Evolutionary conservation across 2,329 filamentous ascomycete genomes (phyloP).

Genomic region (Aulographum hederae): DNA sequence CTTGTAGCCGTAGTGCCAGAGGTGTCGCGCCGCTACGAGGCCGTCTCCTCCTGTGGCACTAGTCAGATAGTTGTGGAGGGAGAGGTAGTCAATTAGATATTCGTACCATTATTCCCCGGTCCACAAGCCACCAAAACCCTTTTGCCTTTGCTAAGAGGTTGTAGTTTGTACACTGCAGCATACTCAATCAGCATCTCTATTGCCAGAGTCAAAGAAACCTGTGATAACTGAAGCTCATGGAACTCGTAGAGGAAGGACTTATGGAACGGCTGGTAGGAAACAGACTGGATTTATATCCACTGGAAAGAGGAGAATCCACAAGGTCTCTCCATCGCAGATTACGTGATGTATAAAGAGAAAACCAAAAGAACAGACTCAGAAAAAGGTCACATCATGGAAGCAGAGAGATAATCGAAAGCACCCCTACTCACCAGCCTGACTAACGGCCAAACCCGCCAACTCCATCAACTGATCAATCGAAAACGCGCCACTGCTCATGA

Average conservation of each 20-base stretch:
- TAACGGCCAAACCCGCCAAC: conserved; percentile 78
- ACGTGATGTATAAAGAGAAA: not conserved
- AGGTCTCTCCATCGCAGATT: no score
- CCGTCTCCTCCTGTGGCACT: conserved; percentile 60
- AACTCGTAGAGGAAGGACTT: no score
- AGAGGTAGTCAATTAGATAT: not conserved
- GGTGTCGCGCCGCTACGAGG: conserved; percentile 79
- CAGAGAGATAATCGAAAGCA: no score
- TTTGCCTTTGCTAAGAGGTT: conserved; percentile 53
- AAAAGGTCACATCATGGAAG: no score
- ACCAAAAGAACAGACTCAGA: not conserved
- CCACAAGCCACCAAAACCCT: conserved; percentile 80
- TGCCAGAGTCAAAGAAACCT: no score
- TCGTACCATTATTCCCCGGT: conserved; percentile 44
- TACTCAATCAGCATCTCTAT: no score
- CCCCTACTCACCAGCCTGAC: conserved; percentile 54
- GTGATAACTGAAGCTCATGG: no score
- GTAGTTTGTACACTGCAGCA: conserved; percentile 59
- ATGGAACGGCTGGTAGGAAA: no score
- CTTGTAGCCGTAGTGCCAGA: conserved; percentile 79
- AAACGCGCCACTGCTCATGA: conserved; percentile 79
- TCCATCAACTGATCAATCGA: conserved; percentile 97
- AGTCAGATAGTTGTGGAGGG: not conserved
- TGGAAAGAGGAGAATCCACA: not conserved
- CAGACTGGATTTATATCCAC: no score